These are phyloP conservation scores for Boletellus dicymbophilus DNA, from an alignment of 1,284 basidiomycete genomes.

Conservation along the genomic window DNA sequence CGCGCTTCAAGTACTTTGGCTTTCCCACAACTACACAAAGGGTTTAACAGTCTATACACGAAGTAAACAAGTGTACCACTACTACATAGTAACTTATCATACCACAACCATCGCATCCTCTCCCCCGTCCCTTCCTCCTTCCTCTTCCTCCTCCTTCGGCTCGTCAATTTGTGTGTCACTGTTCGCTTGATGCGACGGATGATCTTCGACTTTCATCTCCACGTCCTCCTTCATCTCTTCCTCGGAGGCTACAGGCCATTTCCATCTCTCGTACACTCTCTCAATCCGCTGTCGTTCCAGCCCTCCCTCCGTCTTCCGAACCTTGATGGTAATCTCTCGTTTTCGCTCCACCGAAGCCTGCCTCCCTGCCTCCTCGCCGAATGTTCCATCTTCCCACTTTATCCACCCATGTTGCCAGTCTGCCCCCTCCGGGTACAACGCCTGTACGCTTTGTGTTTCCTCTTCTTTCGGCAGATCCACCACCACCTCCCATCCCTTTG, in stretches of 20 bases:
- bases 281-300: conserved; percentile 72
- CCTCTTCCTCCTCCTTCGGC: conserved; percentile 8
- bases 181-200: conserved; percentile 5
- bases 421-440: conserved; percentile 36
- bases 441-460: conserved; percentile 37
- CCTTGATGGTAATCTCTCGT: conserved; percentile 55
- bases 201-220: conserved; percentile 32
- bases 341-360: conserved; percentile 48
- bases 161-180: conserved; percentile 6
- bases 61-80: no score
- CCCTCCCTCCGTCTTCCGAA: conserved; percentile 55
- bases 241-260: conserved; percentile 41
- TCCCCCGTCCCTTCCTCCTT: background rate
- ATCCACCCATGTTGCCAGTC: conserved; percentile 40
- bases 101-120: conserved; percentile 20
- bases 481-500: conserved; percentile 61
- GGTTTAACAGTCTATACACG: background rate
- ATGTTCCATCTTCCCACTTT: conserved; percentile 32
- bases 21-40: conserved; percentile 19
- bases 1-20: no score
- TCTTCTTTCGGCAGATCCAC: conserved; percentile 44
- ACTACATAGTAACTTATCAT: conserved; percentile 3
- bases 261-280: conserved; percentile 67
- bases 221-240: conserved; percentile 16
- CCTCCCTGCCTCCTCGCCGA: conserved; percentile 38